These are phyloP conservation scores for Mycena galericulata DNA, from an alignment of 768 basidiomycete species.

Conservation along the genomic window DNA sequence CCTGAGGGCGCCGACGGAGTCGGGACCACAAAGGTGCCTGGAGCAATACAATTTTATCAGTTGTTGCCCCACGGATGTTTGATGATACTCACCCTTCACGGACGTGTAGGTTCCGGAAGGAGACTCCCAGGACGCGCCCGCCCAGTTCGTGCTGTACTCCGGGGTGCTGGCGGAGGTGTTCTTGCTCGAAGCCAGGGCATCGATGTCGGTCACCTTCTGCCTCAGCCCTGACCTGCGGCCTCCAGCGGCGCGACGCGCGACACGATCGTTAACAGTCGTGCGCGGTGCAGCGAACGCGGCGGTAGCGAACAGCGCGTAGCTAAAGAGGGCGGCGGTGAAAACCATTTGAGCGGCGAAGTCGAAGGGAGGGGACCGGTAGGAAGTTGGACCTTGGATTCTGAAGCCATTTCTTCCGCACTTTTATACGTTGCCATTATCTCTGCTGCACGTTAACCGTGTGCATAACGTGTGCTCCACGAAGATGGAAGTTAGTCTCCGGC, in stretches of 20 bases:
- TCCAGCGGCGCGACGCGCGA: constrained; percentile 1
- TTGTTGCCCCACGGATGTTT: not conserved
- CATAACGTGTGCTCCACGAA: too few species aligned
- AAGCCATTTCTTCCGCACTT: too few species aligned
- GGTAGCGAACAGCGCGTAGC: constrained; percentile 8
- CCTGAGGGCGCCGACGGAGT: constrained; percentile 1
- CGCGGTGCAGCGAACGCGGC: constrained; percentile 6
- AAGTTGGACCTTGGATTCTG: too few species aligned
- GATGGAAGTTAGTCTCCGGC: too few species aligned
- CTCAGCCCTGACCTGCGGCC: not conserved
- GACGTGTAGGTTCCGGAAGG: constrained; percentile 10
- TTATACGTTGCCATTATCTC: too few species aligned
- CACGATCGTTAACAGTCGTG: constrained; percentile 1
- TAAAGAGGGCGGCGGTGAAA: constrained; percentile 9
- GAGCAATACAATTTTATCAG: too few species aligned
- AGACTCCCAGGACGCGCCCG: constrained; percentile 5
- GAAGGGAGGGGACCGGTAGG: too few species aligned
- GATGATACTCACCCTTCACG: constrained; percentile 9
- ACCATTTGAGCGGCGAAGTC: not conserved
- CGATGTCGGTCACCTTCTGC: not conserved
- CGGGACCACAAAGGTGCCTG: constrained; percentile 17
- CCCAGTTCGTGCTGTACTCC: constrained; percentile 14
- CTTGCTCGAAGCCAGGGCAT: not conserved
- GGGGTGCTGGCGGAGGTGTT: not conserved
- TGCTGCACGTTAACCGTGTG: too few species aligned